These are phyloP conservation scores for Pholiota adiposa DNA, from an alignment of 1,284 basidiomycete genomes.

Conservation along the genomic window DNA sequence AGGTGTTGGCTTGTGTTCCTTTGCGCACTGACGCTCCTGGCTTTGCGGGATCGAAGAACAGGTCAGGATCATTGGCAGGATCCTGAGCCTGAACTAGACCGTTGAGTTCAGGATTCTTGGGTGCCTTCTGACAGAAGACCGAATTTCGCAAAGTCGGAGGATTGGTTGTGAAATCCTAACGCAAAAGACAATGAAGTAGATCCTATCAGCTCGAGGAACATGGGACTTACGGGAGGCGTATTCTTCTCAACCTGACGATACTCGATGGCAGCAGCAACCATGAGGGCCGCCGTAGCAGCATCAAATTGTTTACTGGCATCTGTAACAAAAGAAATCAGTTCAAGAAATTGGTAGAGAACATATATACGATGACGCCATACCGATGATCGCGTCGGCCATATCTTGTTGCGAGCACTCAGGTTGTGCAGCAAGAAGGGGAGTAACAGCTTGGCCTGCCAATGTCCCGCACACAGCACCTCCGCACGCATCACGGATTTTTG, in stretches of 20 bases:
- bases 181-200: not conserved
- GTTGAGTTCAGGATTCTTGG: slow-evolving; percentile 49
- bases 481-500: slow-evolving; percentile 51
- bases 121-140: slow-evolving; percentile 56
- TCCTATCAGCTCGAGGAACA: not conserved
- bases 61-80: slow-evolving; percentile 48
- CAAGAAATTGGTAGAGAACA: not conserved
- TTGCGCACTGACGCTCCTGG: slow-evolving; percentile 43
- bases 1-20: slow-evolving; percentile 58
- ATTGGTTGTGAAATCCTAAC: slow-evolving; percentile 56
- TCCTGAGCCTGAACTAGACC: slow-evolving; percentile 56
- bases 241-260: slow-evolving; percentile 68
- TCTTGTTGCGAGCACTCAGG: slow-evolving; percentile 65
- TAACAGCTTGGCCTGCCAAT: slow-evolving; percentile 53
- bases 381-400: slow-evolving; percentile 61
- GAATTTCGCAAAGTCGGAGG: slow-evolving; percentile 53
- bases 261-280: slow-evolving; percentile 58
- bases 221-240: slow-evolving; percentile 53
- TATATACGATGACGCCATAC: slow-evolving; percentile 33
- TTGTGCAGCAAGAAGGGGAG: slow-evolving; percentile 58
- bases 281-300: slow-evolving; percentile 49
- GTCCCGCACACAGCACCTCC: slow-evolving; percentile 53
- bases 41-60: slow-evolving; percentile 62
- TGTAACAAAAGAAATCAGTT: slow-evolving; percentile 24
- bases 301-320: slow-evolving; percentile 60